These are phyloP conservation scores for Aspergillus pseudonomiae DNA, from an alignment of 2,329 filamentous ascomycete species.

Conservation along the genomic window DNA sequence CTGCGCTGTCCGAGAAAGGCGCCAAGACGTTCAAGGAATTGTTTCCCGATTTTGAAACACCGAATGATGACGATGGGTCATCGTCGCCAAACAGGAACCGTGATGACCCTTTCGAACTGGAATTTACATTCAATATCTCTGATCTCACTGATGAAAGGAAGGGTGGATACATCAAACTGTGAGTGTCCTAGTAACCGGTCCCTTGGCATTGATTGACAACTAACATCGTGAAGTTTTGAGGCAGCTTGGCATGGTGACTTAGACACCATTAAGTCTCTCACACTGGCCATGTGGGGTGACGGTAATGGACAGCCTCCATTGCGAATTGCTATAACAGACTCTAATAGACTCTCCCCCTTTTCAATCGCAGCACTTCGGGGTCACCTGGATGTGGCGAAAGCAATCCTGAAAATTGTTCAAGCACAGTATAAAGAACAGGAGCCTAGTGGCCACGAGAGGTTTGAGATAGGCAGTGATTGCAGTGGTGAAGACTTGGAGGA, in stretches of 20 bases:
- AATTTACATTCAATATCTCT: constrained; percentile 54
- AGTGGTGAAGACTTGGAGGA: constrained; percentile 30
- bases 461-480: constrained; percentile 36
- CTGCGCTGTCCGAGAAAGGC: constrained; percentile 57
- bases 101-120: constrained; percentile 49
- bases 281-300: constrained; percentile 40
- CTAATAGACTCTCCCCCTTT: constrained; percentile 61
- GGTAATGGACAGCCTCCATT: constrained; percentile 62
- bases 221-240: constrained; percentile 54
- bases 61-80: not conserved
- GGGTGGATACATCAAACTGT: constrained; percentile 66
- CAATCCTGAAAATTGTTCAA: constrained; percentile 70
- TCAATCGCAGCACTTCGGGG: constrained; percentile 68
- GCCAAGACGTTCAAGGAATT: constrained; percentile 70
- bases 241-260: constrained; percentile 74
- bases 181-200: constrained; percentile 32
- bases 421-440: constrained; percentile 68
- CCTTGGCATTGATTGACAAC: constrained; percentile 40
- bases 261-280: constrained; percentile 54
- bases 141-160: constrained; percentile 58
- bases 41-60: constrained; percentile 53
- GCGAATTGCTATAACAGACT: constrained; percentile 63
- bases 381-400: constrained; percentile 64
- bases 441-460: constrained; percentile 47
- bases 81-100: not conserved